Conservation (phyloP, 2,329 filamentous ascomycete species). For the Keithomyces neogunnii region DNA sequence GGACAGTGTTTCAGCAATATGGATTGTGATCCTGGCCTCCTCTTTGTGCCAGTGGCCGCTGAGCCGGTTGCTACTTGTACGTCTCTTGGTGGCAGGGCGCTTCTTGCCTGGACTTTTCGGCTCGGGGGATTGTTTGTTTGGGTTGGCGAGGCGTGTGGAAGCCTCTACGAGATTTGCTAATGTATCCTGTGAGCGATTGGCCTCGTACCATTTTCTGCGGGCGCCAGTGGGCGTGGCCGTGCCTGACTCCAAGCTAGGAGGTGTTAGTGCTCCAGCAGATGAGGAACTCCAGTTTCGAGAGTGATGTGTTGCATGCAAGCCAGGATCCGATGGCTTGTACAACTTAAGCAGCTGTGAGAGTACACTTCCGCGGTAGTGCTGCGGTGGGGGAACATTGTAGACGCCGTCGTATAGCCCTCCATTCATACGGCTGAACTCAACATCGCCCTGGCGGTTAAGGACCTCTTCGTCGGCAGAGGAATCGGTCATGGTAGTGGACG, state of each 20-base stretch:
- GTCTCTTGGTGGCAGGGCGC: constrained; percentile 27
- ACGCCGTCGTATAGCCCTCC: constrained; percentile 32
- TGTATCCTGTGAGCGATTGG: constrained; percentile 37
- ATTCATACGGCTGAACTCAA: constrained; percentile 23
- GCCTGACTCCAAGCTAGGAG: constrained; percentile 27
- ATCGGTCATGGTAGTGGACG: constrained; percentile 6
- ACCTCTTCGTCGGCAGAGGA: constrained; percentile 8
- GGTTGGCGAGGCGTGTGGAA: constrained; percentile 23
- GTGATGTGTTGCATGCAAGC: constrained; percentile 10
- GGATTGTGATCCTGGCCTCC: constrained; percentile 36
- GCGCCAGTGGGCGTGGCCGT: constrained; percentile 32
- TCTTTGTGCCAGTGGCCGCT: constrained; percentile 32
- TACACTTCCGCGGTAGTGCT: constrained; percentile 35
- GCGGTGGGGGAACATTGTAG: constrained; percentile 30
- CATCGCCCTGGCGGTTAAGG: constrained; percentile 9
- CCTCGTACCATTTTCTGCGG: constrained; percentile 39
- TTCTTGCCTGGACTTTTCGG: constrained; percentile 19
- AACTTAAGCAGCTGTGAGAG: constrained; percentile 38
- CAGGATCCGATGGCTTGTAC: constrained; percentile 30
- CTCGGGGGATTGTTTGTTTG: constrained; percentile 10
- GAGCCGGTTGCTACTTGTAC: constrained; percentile 26
- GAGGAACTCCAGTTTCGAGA: constrained; percentile 18
- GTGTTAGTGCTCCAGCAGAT: constrained; percentile 19
- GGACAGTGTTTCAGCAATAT: constrained; percentile 59
- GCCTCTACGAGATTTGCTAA: constrained; percentile 38